Percentiles rank a stretch among this genome's conserved stretches.
Evolutionary conservation across 805 yeast genomes (phyloP).

Genomic region (Metschnikowia amazonensis): DNA sequence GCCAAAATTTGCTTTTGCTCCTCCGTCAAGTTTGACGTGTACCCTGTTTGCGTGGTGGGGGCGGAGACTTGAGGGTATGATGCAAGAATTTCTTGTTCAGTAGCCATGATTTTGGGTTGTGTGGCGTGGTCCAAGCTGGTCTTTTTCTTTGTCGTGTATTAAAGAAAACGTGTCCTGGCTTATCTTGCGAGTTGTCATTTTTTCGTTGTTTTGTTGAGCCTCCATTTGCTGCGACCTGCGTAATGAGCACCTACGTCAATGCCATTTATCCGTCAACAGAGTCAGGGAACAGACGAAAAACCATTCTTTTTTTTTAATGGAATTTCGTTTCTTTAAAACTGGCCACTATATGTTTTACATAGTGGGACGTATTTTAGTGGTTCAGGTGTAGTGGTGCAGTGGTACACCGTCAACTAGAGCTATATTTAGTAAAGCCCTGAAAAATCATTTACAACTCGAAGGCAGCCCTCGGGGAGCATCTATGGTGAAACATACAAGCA

Average conservation of each 20-base stretch:
- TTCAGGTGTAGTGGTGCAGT: no score
- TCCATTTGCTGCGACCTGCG: slow-evolving; percentile 2
- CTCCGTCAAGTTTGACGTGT: slow-evolving; percentile 73
- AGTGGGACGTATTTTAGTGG: no score
- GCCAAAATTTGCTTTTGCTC: slow-evolving; percentile 61
- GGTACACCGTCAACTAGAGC: no score
- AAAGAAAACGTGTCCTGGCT: slow-evolving; percentile 6
- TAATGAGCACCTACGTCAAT: neutral
- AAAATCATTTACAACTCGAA: no score
- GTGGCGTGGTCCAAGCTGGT: neutral
- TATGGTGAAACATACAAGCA: no score
- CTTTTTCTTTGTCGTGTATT: neutral
- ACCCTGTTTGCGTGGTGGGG: slow-evolving; percentile 64
- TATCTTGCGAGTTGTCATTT: slow-evolving; percentile 6
- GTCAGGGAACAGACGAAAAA: no score
- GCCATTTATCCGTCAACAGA: no score
- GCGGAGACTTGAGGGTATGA: slow-evolving; percentile 73
- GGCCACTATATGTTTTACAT: no score
- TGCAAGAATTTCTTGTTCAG: slow-evolving; percentile 39
- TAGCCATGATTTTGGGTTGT: slow-evolving; percentile 17
- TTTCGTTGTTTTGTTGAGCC: slow-evolving; percentile 1
- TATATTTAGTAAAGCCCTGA: no score
- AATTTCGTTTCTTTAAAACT: no score
- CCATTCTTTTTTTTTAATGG: no score
- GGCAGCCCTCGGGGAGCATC: no score